Evolutionary conservation across 257 asterid genomes (phyloP), one percentile per base, ranked within the genome.

Genomic region (Fraxinus pennsylvanica): DNA sequence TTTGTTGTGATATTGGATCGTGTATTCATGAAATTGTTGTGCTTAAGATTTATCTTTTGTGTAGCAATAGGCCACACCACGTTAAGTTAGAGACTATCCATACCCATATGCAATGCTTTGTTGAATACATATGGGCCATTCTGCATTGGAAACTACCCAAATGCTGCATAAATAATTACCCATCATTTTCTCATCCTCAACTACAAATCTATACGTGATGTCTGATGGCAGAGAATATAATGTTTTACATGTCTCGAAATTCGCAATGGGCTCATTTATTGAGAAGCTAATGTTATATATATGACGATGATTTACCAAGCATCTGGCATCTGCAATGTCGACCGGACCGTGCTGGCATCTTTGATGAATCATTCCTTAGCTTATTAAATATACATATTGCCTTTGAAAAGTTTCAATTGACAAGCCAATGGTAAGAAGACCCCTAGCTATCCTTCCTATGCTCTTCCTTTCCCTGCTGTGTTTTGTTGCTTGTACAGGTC

Each of bases 401-500:
- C 57, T 14, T 47, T 4, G n/a, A 47, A 14, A 47, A 47, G 27
- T 19, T 17, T n/a, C 25, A 21, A n/a, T 59, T 8, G 30, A 57
- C 66, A 57, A 57, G 6, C 9, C 67, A 59, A 59, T 59, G 67
- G 30, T 30, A 59, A 59, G 67, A 59, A 59, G 13, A 21, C 30
- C 50, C 19, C n/a, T 76, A 43, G 50, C 67, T 5, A n/a, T 76
- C 19, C 47, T 76, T 1, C 80, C 80, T 0, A 65, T 76, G 15
- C 66, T 63, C 9, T 76, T 43, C 21, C 17, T 76, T 3, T 76
- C 67, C 74, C 21, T 76, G 22, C 74, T 76, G 33, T 76, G 74
- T 76, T 76, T 43, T 66, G 74, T 43, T 33, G 80, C 80, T 30
- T 66, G 80, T 67, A 22, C 68, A 67, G 74, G 80, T 76, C 15